Evolutionary conservation across 495 filamentous ascomycete genomes (phyloP), one percentile per base, ranked within the genome.

Genomic region (Penicillium taxi): DNA sequence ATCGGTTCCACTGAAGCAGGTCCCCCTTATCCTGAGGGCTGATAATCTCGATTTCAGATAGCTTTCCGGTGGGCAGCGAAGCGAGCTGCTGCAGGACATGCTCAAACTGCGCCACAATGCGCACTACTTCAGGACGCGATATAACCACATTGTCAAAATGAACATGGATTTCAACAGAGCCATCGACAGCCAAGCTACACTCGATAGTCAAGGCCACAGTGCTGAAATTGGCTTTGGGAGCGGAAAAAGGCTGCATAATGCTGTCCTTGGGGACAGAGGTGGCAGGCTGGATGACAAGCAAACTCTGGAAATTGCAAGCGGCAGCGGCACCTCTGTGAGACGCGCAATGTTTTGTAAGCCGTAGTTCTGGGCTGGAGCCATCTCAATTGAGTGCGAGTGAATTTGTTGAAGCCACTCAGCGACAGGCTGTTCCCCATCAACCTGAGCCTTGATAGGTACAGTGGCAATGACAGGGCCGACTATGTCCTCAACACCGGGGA

Each of bases 381-480:
- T 26, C 0, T 34, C 32, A 16, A 39, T 16, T 14, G 25, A 29
- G 11, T 39, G 26, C 5, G 37, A 28, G 20, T 45, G 42, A 14
- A 39, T 35, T 3, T 24, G 8, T 15, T 39, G 39, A 5, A 48
- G 35, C 20, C 31, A 42, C 6, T 39, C 34, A 5, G 24, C 14
- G n/a, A 55, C 27, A 9, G 37, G 33, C 2, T 31, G 24, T 5
- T 48, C 36, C 25, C 38, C 19, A 15, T 45, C 32, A 6, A 53
- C 32, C 4, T 39, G 39, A 6, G 78, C 50, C 4, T 74, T 63
- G 7, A 75, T 45, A 0, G 78, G 78, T 14, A 80, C 58, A 0
- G 78, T 81, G 1, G 77, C 69, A 33, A 81, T 74, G 18, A 34
- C 38, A 5, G 41, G 41, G 1, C 41, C 41, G 21, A 31, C 34